Conservation (phyloP, 2,329 filamentous ascomycete genomes). For the Colletotrichum lentis region DNA sequence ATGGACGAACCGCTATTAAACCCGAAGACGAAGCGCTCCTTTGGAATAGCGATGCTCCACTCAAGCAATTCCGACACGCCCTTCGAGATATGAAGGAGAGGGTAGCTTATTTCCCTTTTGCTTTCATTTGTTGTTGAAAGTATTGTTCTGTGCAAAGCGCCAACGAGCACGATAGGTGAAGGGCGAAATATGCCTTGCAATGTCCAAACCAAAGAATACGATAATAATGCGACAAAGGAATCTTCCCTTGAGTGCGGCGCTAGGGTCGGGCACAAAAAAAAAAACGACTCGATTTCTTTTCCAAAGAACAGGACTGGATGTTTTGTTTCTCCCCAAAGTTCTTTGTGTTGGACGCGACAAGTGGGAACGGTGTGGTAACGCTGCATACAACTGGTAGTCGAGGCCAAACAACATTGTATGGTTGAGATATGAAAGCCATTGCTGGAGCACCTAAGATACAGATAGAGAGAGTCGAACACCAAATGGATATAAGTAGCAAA, state of each 20-base stretch:
- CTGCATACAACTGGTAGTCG: background rate
- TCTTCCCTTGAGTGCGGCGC: background rate
- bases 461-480: background rate
- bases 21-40: background rate
- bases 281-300: background rate
- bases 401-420: background rate
- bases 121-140: background rate
- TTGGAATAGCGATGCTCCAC: background rate
- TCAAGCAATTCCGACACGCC: too few species aligned
- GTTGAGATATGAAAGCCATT: background rate
- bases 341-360: slow-evolving; percentile 18
- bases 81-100: background rate
- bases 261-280: slow-evolving; percentile 6
- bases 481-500: background rate
- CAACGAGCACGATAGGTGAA: background rate
- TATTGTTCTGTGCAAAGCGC: background rate
- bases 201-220: background rate
- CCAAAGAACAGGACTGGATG: background rate
- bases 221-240: background rate
- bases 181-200: background rate
- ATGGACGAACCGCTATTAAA: background rate
- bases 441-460: background rate
- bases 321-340: background rate
- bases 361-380: background rate
- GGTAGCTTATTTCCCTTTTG: too few species aligned